Conservation (phyloP, 2,329 filamentous ascomycete genomes). For the Alternaria metachromatica region DNA sequence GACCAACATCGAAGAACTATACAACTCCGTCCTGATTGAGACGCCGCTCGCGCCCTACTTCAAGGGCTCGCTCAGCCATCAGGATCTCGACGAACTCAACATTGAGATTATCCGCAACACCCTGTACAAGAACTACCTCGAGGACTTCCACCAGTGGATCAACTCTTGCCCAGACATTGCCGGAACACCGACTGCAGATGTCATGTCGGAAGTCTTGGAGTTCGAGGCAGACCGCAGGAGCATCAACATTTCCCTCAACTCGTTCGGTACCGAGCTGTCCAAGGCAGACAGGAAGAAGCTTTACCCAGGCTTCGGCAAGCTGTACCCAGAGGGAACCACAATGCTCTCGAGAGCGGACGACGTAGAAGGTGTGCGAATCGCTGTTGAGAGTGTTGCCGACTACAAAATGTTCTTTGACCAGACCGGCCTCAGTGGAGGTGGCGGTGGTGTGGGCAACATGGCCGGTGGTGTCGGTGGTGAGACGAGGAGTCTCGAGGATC, state of each 20-base stretch:
- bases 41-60: constrained; percentile 96
- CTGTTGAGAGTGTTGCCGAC: constrained; percentile 89
- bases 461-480: constrained; percentile 78
- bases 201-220: constrained; percentile 95
- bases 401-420: constrained; percentile 98
- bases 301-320: constrained; percentile 87
- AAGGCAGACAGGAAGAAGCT: constrained; percentile 96
- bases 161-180: constrained; percentile 86
- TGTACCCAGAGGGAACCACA: constrained; percentile 92
- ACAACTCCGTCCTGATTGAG: constrained; percentile 97
- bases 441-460: constrained; percentile 82
- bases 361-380: constrained; percentile 88
- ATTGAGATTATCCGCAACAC: constrained; percentile 99
- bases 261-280: constrained; percentile 92
- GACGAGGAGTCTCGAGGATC: constrained; percentile 89
- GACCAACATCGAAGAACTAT: constrained; percentile 97
- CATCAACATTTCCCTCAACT: constrained; percentile 99
- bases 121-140: constrained; percentile 98
- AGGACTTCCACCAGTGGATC: constrained; percentile 96
- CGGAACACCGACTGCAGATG: constrained; percentile 86
- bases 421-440: constrained; percentile 77
- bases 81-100: constrained; percentile 97
- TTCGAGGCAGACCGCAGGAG: constrained; percentile 96
- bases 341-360: constrained; percentile 97
- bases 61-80: constrained; percentile 93